Conservation (phyloP, 192 early-diverging fungal species). For the Powellomyces hirtus region DNA sequence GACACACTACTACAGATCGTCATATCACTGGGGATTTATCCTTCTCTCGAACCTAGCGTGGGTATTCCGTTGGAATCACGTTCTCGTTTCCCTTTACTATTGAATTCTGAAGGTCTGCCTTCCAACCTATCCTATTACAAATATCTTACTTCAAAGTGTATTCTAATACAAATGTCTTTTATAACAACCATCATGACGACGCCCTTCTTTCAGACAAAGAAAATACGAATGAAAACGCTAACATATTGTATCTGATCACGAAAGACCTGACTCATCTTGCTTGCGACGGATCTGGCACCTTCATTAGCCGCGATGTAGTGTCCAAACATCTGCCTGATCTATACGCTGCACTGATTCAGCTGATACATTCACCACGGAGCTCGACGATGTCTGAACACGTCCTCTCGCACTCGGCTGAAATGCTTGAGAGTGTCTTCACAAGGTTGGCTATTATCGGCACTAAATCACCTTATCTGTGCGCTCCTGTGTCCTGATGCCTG, state of each 20-base stretch:
- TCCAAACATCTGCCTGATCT: slow-evolving; percentile 34
- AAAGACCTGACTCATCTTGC: neutral
- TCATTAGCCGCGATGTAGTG: neutral
- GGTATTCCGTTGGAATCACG: slow-evolving; percentile 66
- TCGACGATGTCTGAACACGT: neutral
- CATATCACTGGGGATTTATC: slow-evolving; percentile 67
- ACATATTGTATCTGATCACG: neutral
- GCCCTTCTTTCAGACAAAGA: neutral
- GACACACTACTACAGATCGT: slow-evolving; percentile 66
- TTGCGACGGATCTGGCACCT: neutral
- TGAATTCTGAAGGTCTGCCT: slow-evolving; percentile 15
- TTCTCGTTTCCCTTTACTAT: slow-evolving; percentile 39
- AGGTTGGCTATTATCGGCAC: neutral
- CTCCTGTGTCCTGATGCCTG: neutral
- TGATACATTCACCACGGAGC: neutral
- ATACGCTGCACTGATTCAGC: slow-evolving; percentile 37
- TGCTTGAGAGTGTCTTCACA: neutral
- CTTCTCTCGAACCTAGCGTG: slow-evolving; percentile 62
- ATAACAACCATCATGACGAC: neutral
- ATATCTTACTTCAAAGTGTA: too few species aligned
- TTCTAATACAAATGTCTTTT: neutral
- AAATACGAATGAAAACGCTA: neutral
- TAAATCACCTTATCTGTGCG: neutral
- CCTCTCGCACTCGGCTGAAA: neutral
- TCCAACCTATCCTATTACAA: too few species aligned